These are phyloP conservation scores for Fragosphaeria purpurea DNA, from an alignment of 2,329 filamentous ascomycete genomes.

Conservation along the genomic window DNA sequence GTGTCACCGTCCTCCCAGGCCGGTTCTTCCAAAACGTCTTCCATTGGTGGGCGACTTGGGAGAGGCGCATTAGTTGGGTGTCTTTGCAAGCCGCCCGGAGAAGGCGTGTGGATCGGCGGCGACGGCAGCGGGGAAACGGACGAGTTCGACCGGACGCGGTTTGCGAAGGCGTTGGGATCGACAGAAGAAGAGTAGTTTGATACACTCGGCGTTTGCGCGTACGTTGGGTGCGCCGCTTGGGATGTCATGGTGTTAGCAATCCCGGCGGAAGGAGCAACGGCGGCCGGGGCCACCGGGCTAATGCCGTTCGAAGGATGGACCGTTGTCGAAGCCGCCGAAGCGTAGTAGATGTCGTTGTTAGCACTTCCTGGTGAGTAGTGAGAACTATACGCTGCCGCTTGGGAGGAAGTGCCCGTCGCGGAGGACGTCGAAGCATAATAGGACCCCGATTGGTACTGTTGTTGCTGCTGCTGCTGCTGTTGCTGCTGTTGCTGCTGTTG, in stretches of 20 bases:
- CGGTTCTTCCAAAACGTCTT: conserved; percentile 31
- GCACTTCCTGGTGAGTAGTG: conserved; percentile 14
- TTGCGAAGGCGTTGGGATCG: conserved; percentile 37
- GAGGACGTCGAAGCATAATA: conserved; percentile 14
- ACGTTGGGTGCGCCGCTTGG: conserved; percentile 41
- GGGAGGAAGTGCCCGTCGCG: conserved; percentile 14
- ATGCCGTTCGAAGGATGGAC: conserved; percentile 23
- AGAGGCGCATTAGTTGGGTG: conserved; percentile 52
- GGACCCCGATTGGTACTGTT: conserved; percentile 6
- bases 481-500: conserved; percentile 1
- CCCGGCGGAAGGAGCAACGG: conserved; percentile 5
- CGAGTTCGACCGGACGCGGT: conserved; percentile 38
- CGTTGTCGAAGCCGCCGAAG: not conserved
- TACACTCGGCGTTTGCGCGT: conserved; percentile 43
- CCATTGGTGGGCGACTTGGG: conserved; percentile 39
- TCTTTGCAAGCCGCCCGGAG: conserved; percentile 38
- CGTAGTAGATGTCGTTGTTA: conserved; percentile 10
- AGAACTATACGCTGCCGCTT: conserved; percentile 15
- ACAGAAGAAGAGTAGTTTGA: conserved; percentile 36
- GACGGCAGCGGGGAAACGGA: conserved; percentile 38
- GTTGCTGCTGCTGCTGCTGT: no score
- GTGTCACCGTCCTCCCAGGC: conserved; percentile 28
- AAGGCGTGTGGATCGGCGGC: conserved; percentile 30
- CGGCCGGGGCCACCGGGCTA: conserved; percentile 21
- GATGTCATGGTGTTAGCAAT: conserved; percentile 22